These are phyloP conservation scores for Funneliformis caledonium DNA, from an alignment of 371 early-diverging fungal species.

Conservation along the genomic window DNA sequence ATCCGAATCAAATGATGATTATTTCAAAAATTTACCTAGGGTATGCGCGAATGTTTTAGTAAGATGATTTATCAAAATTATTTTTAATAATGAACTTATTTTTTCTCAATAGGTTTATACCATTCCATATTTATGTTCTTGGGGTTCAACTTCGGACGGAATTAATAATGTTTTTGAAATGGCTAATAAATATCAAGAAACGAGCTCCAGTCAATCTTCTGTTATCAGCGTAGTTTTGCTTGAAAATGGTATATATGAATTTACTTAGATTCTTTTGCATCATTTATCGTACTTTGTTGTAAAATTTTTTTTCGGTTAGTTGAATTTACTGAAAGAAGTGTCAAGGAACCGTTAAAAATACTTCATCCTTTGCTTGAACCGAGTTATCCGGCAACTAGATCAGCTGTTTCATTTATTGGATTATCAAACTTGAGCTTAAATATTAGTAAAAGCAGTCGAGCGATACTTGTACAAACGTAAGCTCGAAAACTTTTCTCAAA, in stretches of 20 bases:
- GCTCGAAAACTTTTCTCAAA: not conserved
- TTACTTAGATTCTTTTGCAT: not conserved
- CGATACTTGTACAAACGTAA: conserved; percentile 28
- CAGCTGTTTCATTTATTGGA: conserved; percentile 34
- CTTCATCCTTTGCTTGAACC: conserved; percentile 40
- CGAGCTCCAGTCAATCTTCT: conserved; percentile 26
- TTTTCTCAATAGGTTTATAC: conserved; percentile 22
- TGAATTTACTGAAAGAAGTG: conserved; percentile 34
- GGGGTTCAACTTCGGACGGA: conserved; percentile 37
- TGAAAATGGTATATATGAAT: conserved; percentile 34
- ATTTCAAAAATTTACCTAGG: conserved; percentile 33
- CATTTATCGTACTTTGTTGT: too few relatives aligned
- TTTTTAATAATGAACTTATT: not conserved
- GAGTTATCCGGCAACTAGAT: conserved; percentile 24
- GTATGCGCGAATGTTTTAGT: conserved; percentile 4
- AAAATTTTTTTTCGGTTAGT: conserved; percentile 19
- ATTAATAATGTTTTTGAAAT: conserved; percentile 38
- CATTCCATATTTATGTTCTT: conserved; percentile 39
- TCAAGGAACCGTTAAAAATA: conserved; percentile 36
- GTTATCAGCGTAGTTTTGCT: conserved; percentile 38
- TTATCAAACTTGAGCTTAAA: conserved; percentile 41
- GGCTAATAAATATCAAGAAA: conserved; percentile 38
- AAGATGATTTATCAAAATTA: not conserved
- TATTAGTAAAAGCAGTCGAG: conserved; percentile 35
- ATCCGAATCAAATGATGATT: conserved; percentile 36